A percentile compares a stretch with the other conserved stretches of the same genome.
Conservation (phyloP, 192 early-diverging fungal genomes). For the Gorgonomyces haynaldii region DNA sequence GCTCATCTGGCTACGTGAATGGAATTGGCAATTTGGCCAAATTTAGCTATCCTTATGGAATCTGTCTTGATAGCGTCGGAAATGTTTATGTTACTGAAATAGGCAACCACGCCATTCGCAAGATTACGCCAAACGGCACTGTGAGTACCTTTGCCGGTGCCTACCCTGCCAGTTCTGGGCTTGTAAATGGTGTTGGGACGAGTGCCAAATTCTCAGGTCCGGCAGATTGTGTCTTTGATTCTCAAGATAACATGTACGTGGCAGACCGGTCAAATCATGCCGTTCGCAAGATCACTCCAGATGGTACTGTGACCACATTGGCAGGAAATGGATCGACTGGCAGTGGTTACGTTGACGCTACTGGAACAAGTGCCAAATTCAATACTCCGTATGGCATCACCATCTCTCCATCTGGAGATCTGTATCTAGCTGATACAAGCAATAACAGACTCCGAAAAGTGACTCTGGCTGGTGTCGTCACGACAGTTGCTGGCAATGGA, state of each 20-base stretch:
- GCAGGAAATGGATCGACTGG: no score
- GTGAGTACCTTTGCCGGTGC: background rate
- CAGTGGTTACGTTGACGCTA: no score
- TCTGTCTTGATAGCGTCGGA: no score
- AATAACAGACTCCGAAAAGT: no score
- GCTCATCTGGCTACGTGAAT: background rate
- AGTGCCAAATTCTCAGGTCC: background rate
- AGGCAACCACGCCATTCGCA: background rate
- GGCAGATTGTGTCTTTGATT: background rate
- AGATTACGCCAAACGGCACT: background rate
- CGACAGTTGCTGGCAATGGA: no score
- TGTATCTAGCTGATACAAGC: background rate
- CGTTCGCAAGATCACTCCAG: background rate
- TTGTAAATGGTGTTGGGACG: background rate
- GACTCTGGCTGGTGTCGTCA: no score
- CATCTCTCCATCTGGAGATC: background rate
- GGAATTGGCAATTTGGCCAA: background rate
- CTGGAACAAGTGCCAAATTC: background rate
- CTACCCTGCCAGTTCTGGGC: background rate
- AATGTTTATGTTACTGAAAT: background rate
- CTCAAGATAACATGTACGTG: background rate
- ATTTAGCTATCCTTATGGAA: background rate
- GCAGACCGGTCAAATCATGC: background rate
- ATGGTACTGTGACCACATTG: no score
- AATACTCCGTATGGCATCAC: background rate